Evolutionary conservation across 768 basidiomycete genomes (phyloP).

Genomic region (Psilocybe tampanensis): DNA sequence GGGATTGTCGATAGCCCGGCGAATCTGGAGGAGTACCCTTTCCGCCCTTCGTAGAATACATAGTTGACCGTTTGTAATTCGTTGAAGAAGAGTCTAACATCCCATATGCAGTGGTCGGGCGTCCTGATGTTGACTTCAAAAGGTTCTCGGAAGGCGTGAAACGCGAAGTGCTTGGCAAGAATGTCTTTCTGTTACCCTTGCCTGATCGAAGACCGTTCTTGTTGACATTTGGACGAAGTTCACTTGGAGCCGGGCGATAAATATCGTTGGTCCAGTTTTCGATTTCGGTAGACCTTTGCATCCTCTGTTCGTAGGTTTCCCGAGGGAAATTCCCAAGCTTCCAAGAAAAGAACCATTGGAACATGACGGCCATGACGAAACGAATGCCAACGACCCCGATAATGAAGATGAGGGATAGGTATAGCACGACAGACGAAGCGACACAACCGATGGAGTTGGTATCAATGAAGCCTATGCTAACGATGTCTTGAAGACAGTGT

Average conservation of each 20-base stretch:
- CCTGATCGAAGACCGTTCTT: conserved; percentile 60
- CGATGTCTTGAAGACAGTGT: conserved; percentile 83
- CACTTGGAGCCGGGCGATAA: conserved; percentile 88
- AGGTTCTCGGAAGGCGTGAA: conserved; percentile 76
- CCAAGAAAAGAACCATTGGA: conserved; percentile 98
- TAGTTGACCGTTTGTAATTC: conserved; percentile 61
- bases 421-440: conserved; percentile 92
- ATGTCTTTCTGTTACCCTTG: conserved; percentile 58
- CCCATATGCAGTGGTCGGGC: conserved; percentile 68
- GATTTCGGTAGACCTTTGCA: conserved; percentile 87
- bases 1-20: conserved; percentile 71
- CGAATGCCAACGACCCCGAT: conserved; percentile 95
- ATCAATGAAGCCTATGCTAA: conserved; percentile 93
- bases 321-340: conserved; percentile 90
- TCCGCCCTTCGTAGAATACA: conserved; percentile 48
- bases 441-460: conserved; percentile 95
- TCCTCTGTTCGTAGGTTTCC: conserved; percentile 91
- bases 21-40: conserved; percentile 75
- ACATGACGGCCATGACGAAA: conserved; percentile 95
- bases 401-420: conserved; percentile 95
- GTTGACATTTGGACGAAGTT: conserved; percentile 86
- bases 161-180: conserved; percentile 70
- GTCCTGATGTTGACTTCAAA: conserved; percentile 49
- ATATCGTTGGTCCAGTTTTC: conserved; percentile 98
- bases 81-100: conserved; percentile 57